Conservation (phyloP, 2,329 filamentous ascomycete species). For the Trichoderma afroharzianum region DNA sequence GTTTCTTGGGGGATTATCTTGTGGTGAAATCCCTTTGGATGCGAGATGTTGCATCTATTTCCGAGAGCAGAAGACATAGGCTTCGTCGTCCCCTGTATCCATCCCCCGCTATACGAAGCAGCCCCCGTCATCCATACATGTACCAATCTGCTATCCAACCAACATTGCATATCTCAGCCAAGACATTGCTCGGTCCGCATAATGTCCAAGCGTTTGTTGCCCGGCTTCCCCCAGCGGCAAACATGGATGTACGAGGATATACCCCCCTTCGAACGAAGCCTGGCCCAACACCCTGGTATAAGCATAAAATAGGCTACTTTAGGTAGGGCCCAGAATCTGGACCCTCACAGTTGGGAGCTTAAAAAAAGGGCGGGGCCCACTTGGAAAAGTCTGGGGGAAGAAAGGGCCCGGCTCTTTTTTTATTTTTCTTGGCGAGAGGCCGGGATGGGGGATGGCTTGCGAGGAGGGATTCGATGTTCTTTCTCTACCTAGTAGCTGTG, state of each 20-base stretch:
- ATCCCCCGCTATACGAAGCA: background rate
- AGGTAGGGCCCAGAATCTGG: background rate
- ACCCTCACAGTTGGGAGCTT: background rate
- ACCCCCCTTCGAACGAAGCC: background rate
- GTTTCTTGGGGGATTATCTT: background rate
- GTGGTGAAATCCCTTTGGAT: background rate
- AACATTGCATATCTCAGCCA: background rate
- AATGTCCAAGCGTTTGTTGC: background rate
- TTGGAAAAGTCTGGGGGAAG: background rate
- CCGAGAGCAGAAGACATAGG: background rate
- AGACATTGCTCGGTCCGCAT: background rate
- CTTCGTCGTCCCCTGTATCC: background rate
- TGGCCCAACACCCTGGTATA: background rate
- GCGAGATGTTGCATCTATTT: background rate
- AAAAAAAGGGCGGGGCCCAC: background rate
- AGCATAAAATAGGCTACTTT: slow-evolving; percentile 7
- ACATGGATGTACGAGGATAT: background rate
- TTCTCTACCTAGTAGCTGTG: no score
- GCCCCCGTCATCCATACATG: background rate
- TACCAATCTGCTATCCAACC: background rate
- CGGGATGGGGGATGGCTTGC: background rate
- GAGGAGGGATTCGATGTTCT: background rate
- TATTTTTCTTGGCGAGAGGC: background rate
- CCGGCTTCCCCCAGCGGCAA: background rate
- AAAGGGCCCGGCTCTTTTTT: background rate